phyloP scores from a whole-genome alignment of 495 filamentous ascomycete genomes.

The Aspergillus baeticus region DNA sequence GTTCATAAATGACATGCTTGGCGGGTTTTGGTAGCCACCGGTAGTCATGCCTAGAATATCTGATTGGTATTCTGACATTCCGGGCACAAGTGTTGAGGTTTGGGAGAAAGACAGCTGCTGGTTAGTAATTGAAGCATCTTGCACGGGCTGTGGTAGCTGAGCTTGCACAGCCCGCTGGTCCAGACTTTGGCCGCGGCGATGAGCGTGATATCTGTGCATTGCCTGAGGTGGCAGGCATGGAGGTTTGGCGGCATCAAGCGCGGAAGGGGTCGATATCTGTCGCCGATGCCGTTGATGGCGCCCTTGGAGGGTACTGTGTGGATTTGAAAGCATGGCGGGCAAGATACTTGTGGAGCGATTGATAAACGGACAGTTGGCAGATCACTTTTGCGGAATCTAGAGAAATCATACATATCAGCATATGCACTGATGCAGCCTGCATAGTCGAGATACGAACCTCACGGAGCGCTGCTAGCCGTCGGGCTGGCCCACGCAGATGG shows the following conservation, averaged over 20 bases:
- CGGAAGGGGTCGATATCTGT: slow-evolving; percentile 82
- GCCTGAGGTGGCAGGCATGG: slow-evolving; percentile 56
- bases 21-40: slow-evolving; percentile 16
- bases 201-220: slow-evolving; percentile 51
- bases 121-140: slow-evolving; percentile 62
- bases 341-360: slow-evolving; percentile 18
- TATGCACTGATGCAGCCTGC: slow-evolving; percentile 12
- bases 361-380: slow-evolving; percentile 17
- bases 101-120: slow-evolving; percentile 47
- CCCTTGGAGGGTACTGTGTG: slow-evolving; percentile 61
- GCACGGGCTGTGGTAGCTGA: slow-evolving; percentile 41
- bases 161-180: slow-evolving; percentile 61
- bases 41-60: slow-evolving; percentile 11
- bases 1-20: slow-evolving; percentile 21
- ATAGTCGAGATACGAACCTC: slow-evolving; percentile 20
- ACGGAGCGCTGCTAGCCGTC: slow-evolving; percentile 21
- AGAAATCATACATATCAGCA: slow-evolving; percentile 15
- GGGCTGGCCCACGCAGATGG: slow-evolving; percentile 26
- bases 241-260: slow-evolving; percentile 67
- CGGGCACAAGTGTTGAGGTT: slow-evolving; percentile 21
- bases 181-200: slow-evolving; percentile 77
- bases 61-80: slow-evolving; percentile 25
- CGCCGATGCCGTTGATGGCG: slow-evolving; percentile 78
- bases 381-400: slow-evolving; percentile 15
- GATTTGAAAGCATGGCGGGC: slow-evolving; percentile 73